Base-by-base conservation (phyloP, 257 asterid genomes). In the Perilla frutescens region DNA sequence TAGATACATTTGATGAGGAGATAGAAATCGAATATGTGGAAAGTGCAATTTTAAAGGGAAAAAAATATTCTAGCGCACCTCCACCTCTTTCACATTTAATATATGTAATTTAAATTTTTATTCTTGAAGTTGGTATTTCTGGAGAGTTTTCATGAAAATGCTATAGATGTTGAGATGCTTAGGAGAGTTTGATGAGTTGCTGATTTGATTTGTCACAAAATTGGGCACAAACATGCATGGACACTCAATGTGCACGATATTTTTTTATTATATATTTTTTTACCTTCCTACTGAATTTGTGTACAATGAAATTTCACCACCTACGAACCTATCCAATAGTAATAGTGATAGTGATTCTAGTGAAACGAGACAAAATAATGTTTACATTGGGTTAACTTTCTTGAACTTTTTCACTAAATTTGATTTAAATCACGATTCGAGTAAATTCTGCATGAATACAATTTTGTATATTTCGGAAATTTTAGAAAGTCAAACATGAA, bases 141-240 rank as follows among this genome's bases (percentile, higher is more conserved):
- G 11, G 14, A 40, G 43, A 54, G 14, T 45, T 70, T 74, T 74
- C 78, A 73, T 61, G 63, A 36, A 76, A 76, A 68, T 76, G 76
- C 14, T 49, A 44, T 64, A 45, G 31, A 40, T 40, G 36, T 39
- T 29, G 62, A 66, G 74, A 75, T 75, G 64, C 63, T 75, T 76
- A 51, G 56, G 34, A 78, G 62, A 40, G 60, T 48, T 60, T 72
- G 71, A 65, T 70, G 76, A 71, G 53, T 49, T 55, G 78, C 64
- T 65, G 81, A 79, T 76, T 82, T 79, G 86, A 76, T 79, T 31
- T 68, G 77, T 71, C 83, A 69, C 66, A 29, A 66, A 66, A 66
- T 75, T 53, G 74, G 67, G 57, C 72, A 74, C 40, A 51, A 64
- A 70, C 62, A 77, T 45, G 44, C 64, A 31, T 69, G 50, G 60